Evolutionary conservation across 768 basidiomycete species (phyloP), one percentile per base, ranked within the genome.

Genomic region (Tricholoma terreum): DNA sequence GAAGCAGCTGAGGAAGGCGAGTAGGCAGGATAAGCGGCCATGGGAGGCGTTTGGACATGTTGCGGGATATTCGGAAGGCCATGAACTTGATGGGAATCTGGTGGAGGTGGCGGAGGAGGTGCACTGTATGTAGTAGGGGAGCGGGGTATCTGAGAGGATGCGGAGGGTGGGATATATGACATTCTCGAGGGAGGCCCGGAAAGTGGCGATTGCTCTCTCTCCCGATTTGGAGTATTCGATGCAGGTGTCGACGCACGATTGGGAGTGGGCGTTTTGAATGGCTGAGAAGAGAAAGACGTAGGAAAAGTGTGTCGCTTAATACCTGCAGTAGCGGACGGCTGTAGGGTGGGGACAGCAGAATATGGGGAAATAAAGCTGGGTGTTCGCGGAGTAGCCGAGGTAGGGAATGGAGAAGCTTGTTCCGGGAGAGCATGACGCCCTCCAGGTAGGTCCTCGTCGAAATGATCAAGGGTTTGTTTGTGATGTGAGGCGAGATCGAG

Each of bases 401-500:
- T 73, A 6, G 90, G 91, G 70, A 92, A 93, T 0, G 92, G 92
- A 0, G 92, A 90, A 2, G 90, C 79, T 9, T 90, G 91, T 56
- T 89, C 86, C 0, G 89, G 90, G 15, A 90, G 77, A 7, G 77
- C 82, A 49, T 65, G 82, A 61, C 72, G 71, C 30, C 73, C 71
- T 11, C 60, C 63, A 10, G 65, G 59, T 5, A 66, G 60, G 4
- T 73, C 69, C 43, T 76, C 75, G 1, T 77, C 73, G 10, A 70
- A 57, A 2, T 70, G 54, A 22, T 75, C 72, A 5, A 68, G 58
- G 15, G 65, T 54, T n/a, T 69, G 70, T 3, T 51, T 50, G 34
- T 73, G 75, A 24, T 75, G 72, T 15, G 78, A 67, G 6, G 77
- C 69, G n/a, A 97, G 77, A 68, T 95, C 92, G 17, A 97, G 83